A percentile compares a stretch with the other conserved stretches of the same genome.
Conservation (phyloP, 345 rosid genomes). For the Syzygium jambos region DNA sequence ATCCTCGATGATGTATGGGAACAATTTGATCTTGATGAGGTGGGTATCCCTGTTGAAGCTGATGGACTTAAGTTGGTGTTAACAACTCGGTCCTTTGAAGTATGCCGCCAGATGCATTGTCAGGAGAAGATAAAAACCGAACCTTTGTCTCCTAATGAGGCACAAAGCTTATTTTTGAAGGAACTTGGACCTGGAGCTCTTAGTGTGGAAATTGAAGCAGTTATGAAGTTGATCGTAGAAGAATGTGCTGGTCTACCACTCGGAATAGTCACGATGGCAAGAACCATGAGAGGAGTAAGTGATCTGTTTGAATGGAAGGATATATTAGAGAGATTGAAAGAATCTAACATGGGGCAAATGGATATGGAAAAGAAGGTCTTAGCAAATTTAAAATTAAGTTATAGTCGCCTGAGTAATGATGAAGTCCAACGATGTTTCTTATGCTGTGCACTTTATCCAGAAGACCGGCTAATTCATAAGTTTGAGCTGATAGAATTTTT, state of each 20-base stretch:
- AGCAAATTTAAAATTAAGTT: slow-evolving; percentile 8
- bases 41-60: background rate
- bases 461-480: background rate
- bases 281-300: slow-evolving; percentile 9
- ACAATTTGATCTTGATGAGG: background rate
- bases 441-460: slow-evolving; percentile 20
- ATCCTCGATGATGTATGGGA: background rate
- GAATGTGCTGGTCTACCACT: slow-evolving; percentile 19
- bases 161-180: background rate
- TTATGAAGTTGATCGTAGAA: background rate
- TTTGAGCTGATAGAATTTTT: slow-evolving; percentile 5
- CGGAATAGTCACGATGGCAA: slow-evolving; percentile 1
- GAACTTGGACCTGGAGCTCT: background rate
- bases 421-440: slow-evolving; percentile 14
- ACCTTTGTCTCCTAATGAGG: background rate
- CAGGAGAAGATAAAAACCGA: background rate
- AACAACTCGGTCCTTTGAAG: background rate
- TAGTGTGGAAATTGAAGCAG: background rate
- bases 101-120: background rate
- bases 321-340: background rate
- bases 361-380: background rate
- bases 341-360: background rate
- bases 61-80: background rate
- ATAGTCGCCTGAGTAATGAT: background rate
- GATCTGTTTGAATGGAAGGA: slow-evolving; percentile 9